Base-by-base conservation (phyloP, 148 eudicot species). In the Vaccinium darrowii region DNA sequence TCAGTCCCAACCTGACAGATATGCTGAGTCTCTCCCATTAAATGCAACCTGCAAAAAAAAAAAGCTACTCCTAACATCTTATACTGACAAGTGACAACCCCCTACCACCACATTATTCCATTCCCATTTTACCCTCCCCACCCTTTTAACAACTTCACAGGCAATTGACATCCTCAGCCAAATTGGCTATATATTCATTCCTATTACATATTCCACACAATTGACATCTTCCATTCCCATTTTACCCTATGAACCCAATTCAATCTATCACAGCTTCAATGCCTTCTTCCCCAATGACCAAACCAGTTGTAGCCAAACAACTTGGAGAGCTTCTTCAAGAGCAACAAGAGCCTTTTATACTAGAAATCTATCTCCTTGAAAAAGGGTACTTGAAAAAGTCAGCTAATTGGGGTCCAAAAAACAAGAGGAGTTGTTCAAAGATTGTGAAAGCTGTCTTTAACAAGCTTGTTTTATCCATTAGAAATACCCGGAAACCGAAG, bases 261-360 rank as follows among this genome's bases (percentile, higher is more conserved):
- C 76, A 72, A 33, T 65, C 5, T 39, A 73, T 63, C 0, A 58
- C 49, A 77, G 82, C 58, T 52, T 49, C 75, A 8, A 90, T 87
- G 92, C 91, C 93, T 63, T 84, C 89, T 53, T 86, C 87, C 72
- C 79, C 84, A 63, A 72, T 84, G 65, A 74, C 80, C 16, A 77
- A 78, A 72, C 76, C 76, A 71, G 62, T 5, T 36, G n/a, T 65
- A 62, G 71, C 85, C 65, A 94, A 86, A 77, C 90, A 89, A 39
- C 91, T 94, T 43, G 79, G 82, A 12, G 94, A 93, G 83, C 85
- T 89, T 56, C 92, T 94, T 53, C 78, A 90, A 73, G 94, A 94
- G 80, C 82, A 91, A 57, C 98, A 94, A 85, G 94, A 94, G 84
- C 94, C 98, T 3, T 94, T 94, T 82, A 73, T 86, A 47, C 69